Conservation (phyloP, 495 filamentous ascomycete genomes). For the Cercophora newfieldiana region DNA sequence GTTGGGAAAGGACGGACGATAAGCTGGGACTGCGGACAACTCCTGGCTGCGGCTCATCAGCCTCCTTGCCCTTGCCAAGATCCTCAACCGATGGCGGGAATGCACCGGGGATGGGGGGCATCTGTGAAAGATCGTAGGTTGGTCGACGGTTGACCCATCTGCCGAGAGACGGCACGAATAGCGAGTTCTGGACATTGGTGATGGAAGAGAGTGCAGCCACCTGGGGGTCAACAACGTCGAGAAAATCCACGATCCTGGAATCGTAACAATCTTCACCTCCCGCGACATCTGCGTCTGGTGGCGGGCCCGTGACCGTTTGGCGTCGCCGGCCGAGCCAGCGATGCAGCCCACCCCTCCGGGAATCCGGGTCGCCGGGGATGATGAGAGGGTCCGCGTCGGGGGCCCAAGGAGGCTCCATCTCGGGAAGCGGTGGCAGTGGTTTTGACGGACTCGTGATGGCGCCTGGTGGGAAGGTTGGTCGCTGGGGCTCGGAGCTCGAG, state of each 20-base stretch:
- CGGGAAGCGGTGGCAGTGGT: conserved; percentile 9
- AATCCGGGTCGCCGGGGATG: background rate
- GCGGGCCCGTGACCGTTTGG: background rate
- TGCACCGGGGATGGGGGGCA: conserved; percentile 27
- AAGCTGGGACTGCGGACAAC: conserved; percentile 38
- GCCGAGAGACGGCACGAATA: conserved; percentile 72
- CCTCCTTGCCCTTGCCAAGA: conserved; percentile 3
- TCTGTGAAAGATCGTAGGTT: conserved; percentile 67
- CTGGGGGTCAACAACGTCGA: conserved; percentile 76
- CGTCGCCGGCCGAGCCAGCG: conserved; percentile 12
- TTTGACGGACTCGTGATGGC: background rate
- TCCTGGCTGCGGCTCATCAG: conserved; percentile 12
- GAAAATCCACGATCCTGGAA: conserved; percentile 62
- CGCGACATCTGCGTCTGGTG: background rate
- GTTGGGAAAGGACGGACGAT: conserved; percentile 44
- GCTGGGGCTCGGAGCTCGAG: conserved; percentile 13
- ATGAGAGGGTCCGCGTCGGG: background rate
- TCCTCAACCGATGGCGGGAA: conserved; percentile 28
- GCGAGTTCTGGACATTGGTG: conserved; percentile 77
- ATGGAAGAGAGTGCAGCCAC: conserved; percentile 71
- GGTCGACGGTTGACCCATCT: conserved; percentile 66
- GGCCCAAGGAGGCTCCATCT: background rate
- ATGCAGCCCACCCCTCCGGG: background rate
- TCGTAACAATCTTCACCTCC: conserved; percentile 44
- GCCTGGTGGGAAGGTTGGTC: background rate